phyloP scores from a whole-genome alignment of 495 filamentous ascomycete species.

The Lineolata rhizophorae region DNA sequence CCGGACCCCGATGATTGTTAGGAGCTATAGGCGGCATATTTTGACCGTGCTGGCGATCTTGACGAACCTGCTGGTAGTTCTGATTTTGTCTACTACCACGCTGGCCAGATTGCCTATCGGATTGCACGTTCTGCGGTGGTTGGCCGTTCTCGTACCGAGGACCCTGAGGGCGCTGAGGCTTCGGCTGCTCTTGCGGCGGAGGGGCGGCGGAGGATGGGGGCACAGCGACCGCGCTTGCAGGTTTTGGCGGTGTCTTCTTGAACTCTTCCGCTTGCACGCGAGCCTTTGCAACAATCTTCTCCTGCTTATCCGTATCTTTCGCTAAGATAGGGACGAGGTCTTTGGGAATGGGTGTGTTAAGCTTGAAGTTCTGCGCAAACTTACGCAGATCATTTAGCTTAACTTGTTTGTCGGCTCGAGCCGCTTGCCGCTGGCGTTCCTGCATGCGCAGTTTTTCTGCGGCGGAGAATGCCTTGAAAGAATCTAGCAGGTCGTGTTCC shows the following conservation, averaged over 20 bases:
- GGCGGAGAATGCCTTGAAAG: conserved; percentile 66
- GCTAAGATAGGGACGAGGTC: conserved; percentile 89
- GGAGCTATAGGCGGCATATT: too few relatives aligned
- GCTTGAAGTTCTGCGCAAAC: conserved; percentile 83
- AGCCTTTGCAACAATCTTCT: conserved; percentile 74
- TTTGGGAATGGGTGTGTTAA: conserved; percentile 71
- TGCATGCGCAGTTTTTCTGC: conserved; percentile 49
- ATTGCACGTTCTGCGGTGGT: too few relatives aligned
- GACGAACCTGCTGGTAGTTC: too few relatives aligned
- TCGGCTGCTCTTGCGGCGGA: conserved; percentile 10
- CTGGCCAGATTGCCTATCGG: conserved; percentile 16
- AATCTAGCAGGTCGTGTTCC: conserved; percentile 51
- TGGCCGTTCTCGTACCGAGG: conserved; percentile 3
- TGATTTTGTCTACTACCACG: conserved; percentile 5
- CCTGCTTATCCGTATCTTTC: conserved; percentile 82
- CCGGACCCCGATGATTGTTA: too few relatives aligned
- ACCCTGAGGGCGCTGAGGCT: conserved; percentile 1
- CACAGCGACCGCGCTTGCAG: too few relatives aligned
- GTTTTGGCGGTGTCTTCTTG: conserved; percentile 31
- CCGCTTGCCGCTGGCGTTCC: conserved; percentile 48
- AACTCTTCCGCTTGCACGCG: conserved; percentile 18
- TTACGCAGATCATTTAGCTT: conserved; percentile 89
- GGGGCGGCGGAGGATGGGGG: too few relatives aligned
- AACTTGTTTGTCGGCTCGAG: conserved; percentile 53
- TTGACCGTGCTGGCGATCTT: too few relatives aligned